Conservation (phyloP, 176 grass and related monocot genomes). For the Olyra latifolia region DNA sequence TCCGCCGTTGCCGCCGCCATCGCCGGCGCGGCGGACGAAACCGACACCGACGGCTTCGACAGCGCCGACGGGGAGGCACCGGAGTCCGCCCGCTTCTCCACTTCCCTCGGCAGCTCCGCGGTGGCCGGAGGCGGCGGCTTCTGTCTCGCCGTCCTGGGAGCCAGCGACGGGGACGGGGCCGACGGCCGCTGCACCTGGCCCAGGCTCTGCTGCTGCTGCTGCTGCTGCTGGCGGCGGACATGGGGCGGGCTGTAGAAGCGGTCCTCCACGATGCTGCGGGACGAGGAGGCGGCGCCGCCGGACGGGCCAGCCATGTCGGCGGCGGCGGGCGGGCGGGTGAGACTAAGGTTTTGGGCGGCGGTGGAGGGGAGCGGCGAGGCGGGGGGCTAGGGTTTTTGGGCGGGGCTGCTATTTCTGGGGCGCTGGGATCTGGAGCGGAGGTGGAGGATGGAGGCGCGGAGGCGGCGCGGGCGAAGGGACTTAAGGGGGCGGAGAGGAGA, state of each 20-base stretch:
- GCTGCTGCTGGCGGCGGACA: constrained; percentile 58
- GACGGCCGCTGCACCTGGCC: not conserved
- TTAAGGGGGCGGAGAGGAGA: not conserved
- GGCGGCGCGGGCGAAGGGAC: constrained; percentile 16
- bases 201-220: constrained; percentile 36
- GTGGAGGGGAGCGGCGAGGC: not conserved
- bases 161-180: not conserved
- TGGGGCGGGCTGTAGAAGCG: constrained; percentile 79
- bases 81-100: constrained; percentile 26
- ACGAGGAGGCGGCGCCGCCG: constrained; percentile 36
- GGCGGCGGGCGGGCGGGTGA: too few relatives aligned
- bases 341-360: constrained; percentile 20
- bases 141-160: constrained; percentile 16
- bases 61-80: constrained; percentile 31
- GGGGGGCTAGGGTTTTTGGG: constrained; percentile 52
- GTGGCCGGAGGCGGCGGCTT: constrained; percentile 1
- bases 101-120: not conserved
- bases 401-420: constrained; percentile 8
- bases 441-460: not conserved
- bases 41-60: not conserved
- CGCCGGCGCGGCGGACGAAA: not conserved
- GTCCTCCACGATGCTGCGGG: constrained; percentile 36
- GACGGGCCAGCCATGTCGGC: constrained; percentile 44
- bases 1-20: not conserved
- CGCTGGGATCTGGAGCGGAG: constrained; percentile 39